Percentiles rank a stretch among this genome's conserved stretches.
phyloP scores from a whole-genome alignment of 768 basidiomycete species.

The Lactarius deliciosus region DNA sequence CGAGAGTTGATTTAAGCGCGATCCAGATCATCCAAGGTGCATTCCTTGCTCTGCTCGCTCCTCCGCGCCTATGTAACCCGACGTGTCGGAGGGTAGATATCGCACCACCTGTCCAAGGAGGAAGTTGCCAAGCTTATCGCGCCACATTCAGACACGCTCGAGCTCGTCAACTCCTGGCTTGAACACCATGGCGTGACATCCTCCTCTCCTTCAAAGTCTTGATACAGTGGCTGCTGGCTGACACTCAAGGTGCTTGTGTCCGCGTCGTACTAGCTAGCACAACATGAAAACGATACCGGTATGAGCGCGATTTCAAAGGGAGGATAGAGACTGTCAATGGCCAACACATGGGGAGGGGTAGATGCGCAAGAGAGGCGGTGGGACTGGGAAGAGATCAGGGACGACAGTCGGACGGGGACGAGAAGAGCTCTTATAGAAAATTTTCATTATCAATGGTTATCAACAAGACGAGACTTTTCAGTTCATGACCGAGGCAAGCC shows the following conservation, averaged over 20 bases:
- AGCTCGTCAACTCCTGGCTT: slow-evolving; percentile 57
- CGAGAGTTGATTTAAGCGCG: slow-evolving; percentile 19
- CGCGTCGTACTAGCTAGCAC: slow-evolving; percentile 54
- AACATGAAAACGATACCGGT: slow-evolving; percentile 44
- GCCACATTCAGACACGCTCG: slow-evolving; percentile 51
- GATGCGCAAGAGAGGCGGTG: background rate
- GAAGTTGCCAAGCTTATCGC: slow-evolving; percentile 55
- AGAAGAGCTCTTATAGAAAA: background rate
- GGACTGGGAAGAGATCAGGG: background rate
- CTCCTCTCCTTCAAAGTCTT: slow-evolving; percentile 37
- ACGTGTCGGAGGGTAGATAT: slow-evolving; percentile 40
- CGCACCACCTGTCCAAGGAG: slow-evolving; percentile 60
- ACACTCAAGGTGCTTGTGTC: slow-evolving; percentile 53
- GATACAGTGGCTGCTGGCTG: slow-evolving; percentile 57
- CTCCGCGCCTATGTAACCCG: no score
- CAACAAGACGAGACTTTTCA: background rate
- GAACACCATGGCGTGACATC: slow-evolving; percentile 47
- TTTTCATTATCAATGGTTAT: background rate
- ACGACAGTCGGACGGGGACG: background rate
- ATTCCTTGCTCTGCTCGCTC: slow-evolving; percentile 40
- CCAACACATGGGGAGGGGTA: slow-evolving; percentile 4
- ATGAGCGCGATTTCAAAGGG: slow-evolving; percentile 48
- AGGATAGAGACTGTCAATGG: background rate
- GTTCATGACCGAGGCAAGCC: background rate
- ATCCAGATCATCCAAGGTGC: slow-evolving; percentile 10